These are phyloP conservation scores for Salix koriyanagi DNA, from an alignment of 345 rosid species.

Conservation along the genomic window DNA sequence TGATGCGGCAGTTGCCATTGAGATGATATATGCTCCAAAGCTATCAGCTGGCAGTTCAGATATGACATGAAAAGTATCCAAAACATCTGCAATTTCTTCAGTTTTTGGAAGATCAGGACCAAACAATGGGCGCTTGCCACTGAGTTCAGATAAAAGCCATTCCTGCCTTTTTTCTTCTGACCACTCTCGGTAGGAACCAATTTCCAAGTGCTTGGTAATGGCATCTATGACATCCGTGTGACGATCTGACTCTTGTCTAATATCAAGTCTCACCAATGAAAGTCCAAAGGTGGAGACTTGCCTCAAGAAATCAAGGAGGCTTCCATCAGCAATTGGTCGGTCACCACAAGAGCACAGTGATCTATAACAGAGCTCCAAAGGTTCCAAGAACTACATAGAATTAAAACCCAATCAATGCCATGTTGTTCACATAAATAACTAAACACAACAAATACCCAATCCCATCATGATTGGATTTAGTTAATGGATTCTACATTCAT, in stretches of 20 bases:
- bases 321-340: constrained; percentile 92
- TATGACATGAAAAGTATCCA: constrained; percentile 30
- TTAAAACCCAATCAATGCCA: constrained; percentile 9
- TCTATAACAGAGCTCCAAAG: constrained; percentile 92
- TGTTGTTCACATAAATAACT: background rate
- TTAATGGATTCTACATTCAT: background rate
- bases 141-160: constrained; percentile 91
- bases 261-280: constrained; percentile 88
- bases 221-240: constrained; percentile 98
- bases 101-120: constrained; percentile 97
- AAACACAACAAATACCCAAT: background rate
- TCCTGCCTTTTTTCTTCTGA: constrained; percentile 80
- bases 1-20: constrained; percentile 36
- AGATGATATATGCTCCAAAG: constrained; percentile 36
- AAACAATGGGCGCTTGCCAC: constrained; percentile 89
- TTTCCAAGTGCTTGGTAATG: constrained; percentile 78
- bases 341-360: constrained; percentile 95
- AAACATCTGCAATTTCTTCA: constrained; percentile 65
- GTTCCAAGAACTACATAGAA: constrained; percentile 75
- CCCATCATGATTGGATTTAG: background rate
- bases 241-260: constrained; percentile 93
- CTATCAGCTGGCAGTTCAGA: constrained; percentile 33
- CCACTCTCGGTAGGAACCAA: constrained; percentile 91
- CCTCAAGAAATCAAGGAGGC: constrained; percentile 95
- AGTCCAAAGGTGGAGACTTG: constrained; percentile 98